These are phyloP conservation scores for Baudoinia panamericana DNA, from an alignment of 495 filamentous ascomycete species.

Conservation along the genomic window DNA sequence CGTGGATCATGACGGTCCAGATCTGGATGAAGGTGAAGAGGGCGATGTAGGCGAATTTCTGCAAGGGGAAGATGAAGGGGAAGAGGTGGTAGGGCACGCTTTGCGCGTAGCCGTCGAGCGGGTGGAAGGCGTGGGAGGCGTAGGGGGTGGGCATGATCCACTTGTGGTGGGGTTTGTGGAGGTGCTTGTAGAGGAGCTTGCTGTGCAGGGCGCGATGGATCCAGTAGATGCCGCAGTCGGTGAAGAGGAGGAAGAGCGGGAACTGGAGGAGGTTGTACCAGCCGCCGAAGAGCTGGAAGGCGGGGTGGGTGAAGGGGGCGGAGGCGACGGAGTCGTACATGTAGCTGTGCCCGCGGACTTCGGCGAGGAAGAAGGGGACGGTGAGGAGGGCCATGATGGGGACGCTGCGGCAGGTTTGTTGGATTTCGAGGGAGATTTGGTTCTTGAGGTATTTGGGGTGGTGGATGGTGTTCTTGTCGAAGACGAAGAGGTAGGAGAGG, in stretches of 20 bases:
- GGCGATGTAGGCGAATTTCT: constrained; percentile 76
- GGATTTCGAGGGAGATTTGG: constrained; percentile 77
- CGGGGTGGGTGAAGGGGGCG: constrained; percentile 10
- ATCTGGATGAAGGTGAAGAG: constrained; percentile 90
- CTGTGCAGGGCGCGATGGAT: constrained; percentile 87
- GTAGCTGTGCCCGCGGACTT: constrained; percentile 75
- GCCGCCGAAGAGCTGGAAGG: constrained; percentile 48
- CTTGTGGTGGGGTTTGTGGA: constrained; percentile 98
- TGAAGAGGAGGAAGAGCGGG: constrained; percentile 84
- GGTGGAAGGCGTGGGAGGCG: constrained; percentile 89
- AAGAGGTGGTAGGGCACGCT: constrained; percentile 87
- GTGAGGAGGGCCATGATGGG: constrained; percentile 78
- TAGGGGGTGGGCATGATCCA: constrained; percentile 98
- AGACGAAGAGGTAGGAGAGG: constrained; percentile 81
- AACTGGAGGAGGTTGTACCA: constrained; percentile 67
- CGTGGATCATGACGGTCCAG: constrained; percentile 96
- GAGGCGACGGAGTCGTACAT: constrained; percentile 53
- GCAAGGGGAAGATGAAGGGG: constrained; percentile 83
- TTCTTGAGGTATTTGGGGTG: constrained; percentile 95
- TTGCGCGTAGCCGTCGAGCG: constrained; percentile 85
- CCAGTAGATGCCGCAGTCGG: constrained; percentile 88
- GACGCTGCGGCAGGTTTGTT: constrained; percentile 58
- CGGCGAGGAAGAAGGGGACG: constrained; percentile 65
- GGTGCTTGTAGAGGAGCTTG: constrained; percentile 64
- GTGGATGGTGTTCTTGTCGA: constrained; percentile 77